Evolutionary conservation across 2,329 filamentous ascomycete species (phyloP).

Genomic region (Phialophora verrucosa): DNA sequence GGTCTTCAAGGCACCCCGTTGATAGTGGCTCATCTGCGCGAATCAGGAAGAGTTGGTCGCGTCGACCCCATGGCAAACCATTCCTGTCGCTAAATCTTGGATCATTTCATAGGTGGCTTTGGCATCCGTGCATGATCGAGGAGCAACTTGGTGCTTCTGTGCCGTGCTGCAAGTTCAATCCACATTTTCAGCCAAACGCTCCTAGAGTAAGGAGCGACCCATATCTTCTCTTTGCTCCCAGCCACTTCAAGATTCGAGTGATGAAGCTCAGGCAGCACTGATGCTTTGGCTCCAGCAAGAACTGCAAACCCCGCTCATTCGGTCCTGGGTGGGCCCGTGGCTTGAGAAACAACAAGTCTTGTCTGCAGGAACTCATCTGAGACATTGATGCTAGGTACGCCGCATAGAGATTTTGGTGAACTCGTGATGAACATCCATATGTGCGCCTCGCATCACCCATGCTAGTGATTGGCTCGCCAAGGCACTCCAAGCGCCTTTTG

Average conservation of each 20-base stretch:
- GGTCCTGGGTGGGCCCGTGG: neutral
- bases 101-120: neutral
- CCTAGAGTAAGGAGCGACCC: neutral
- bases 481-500: neutral
- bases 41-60: neutral
- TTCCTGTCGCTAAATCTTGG: neutral
- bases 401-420: neutral
- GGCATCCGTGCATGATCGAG: neutral
- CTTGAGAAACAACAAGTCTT: neutral
- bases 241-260: conserved; percentile 7
- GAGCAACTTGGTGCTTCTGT: neutral
- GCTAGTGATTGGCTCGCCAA: neutral
- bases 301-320: neutral
- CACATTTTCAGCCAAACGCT: neutral
- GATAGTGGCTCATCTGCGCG: neutral
- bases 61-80: neutral
- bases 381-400: neutral
- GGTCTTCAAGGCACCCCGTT: neutral
- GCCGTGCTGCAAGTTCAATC: neutral
- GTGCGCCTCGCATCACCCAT: neutral
- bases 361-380: neutral
- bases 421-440: neutral
- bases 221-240: conserved; percentile 8
- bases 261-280: neutral
- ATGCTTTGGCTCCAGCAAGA: neutral